phyloP scores from a whole-genome alignment of 2,329 filamentous ascomycete species.

The Calonectria crousiana region DNA sequence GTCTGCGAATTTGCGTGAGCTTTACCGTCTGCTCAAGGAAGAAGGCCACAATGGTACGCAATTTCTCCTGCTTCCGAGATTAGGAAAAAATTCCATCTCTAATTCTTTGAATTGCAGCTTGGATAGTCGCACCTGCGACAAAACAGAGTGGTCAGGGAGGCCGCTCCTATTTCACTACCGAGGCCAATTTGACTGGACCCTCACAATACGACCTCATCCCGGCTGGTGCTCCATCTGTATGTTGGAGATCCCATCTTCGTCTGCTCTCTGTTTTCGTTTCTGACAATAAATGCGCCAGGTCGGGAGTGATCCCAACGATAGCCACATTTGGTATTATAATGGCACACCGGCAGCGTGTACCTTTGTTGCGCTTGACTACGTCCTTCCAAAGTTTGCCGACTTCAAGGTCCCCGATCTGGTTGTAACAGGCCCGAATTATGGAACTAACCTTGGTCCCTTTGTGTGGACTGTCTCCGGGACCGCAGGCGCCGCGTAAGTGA shows the following conservation, averaged over 20 bases:
- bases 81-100: too few relatives aligned
- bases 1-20: conserved; percentile 46
- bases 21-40: conserved; percentile 45
- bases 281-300: conserved; percentile 30
- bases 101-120: conserved; percentile 30
- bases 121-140: conserved; percentile 47
- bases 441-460: conserved; percentile 66
- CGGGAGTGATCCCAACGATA: conserved; percentile 63
- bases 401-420: conserved; percentile 65
- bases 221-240: conserved; percentile 44
- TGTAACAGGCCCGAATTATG: conserved; percentile 68
- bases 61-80: too few relatives aligned
- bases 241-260: background rate
- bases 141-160: conserved; percentile 48
- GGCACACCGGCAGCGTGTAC: conserved; percentile 68
- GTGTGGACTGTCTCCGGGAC: conserved; percentile 65
- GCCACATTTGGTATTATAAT: conserved; percentile 71
- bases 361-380: conserved; percentile 68
- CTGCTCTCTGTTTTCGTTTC: background rate
- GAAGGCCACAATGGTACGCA: conserved; percentile 43
- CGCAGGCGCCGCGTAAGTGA: conserved; percentile 55
- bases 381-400: conserved; percentile 62
- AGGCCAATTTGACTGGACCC: conserved; percentile 43
- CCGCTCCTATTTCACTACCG: conserved; percentile 42
- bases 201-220: conserved; percentile 46